Evolutionary conservation across 352 stramenopile species (phyloP), one percentile per base, ranked within the genome.

Genomic region (Phytophthora citrophthora): DNA sequence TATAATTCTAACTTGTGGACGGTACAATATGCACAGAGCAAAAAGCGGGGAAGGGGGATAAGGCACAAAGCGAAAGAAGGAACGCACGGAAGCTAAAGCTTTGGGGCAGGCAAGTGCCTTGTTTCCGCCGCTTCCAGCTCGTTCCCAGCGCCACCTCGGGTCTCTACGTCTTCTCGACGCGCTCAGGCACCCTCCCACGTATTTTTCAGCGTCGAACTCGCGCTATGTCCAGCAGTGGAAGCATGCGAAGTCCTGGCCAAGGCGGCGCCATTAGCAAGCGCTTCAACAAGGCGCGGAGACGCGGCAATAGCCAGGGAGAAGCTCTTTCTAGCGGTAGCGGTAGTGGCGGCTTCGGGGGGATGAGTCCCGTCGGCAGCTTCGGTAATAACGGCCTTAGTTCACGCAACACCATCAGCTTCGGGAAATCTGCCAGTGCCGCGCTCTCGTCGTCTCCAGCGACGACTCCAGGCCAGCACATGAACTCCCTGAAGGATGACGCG

Each of bases 261-360:
- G 70, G 64, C 40, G 67, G 72, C 54, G 74, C 74, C 51, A 85
- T 89, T 52, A 75, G 72, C 54, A 86, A 88, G 68, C 82, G 84
- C 61, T 90, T 93, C 60, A 86, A 65, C 48, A 90, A 91, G 63
- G 69, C 78, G 52, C 81, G 81, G 5, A 68, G 84, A 38, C 81
- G 84, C 54, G 84, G 81, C 38, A 93, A 89, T 68, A 88, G 77
- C 56, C 78, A 89, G 39, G 80, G 89, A 20, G 79, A 78, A 8
- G 60, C 72, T n/a, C 59, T 77, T 55, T 61, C 51, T 23, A 74
- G 74, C 45, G 62, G 71, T 41, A 38, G 55, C 41, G 24, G 18
- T 8, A 41, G 36, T 44, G 39, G 27, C 38, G 36, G 62, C 31
- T 74, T 75, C 64, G 76, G 77, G 23, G 77, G 83, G 29, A 72